A percentile compares a stretch with the other conserved stretches of the same genome.
Conservation (phyloP, 352 stramenopile genomes). For the Elongisporangium prolatum region DNA sequence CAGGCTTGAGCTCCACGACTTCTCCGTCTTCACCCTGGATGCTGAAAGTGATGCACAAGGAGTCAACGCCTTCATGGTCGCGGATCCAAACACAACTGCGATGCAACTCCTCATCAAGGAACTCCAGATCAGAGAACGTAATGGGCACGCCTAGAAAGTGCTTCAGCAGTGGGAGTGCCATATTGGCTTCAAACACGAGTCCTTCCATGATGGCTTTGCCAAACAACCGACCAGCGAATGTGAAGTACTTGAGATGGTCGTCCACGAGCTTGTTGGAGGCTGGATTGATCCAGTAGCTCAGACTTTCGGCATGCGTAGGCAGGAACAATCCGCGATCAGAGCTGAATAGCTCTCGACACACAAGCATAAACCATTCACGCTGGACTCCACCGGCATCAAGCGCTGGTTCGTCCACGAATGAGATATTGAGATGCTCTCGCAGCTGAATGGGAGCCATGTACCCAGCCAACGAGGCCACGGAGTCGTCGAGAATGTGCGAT, state of each 20-base stretch:
- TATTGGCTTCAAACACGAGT: slow-evolving; percentile 95
- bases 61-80: slow-evolving; percentile 66
- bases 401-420: slow-evolving; percentile 62
- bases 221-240: slow-evolving; percentile 92
- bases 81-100: slow-evolving; percentile 70
- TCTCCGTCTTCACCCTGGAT: slow-evolving; percentile 62
- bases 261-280: slow-evolving; percentile 38
- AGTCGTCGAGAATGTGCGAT: slow-evolving; percentile 57
- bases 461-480: slow-evolving; percentile 43
- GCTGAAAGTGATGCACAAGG: slow-evolving; percentile 73
- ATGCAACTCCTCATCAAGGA: slow-evolving; percentile 77
- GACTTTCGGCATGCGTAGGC: slow-evolving; percentile 69
- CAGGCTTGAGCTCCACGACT: slow-evolving; percentile 89
- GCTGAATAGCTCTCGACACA: slow-evolving; percentile 76
- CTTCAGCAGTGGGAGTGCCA: slow-evolving; percentile 88
- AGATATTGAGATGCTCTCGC: slow-evolving; percentile 69
- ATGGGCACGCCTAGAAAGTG: slow-evolving; percentile 81
- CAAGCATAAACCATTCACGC: slow-evolving; percentile 77
- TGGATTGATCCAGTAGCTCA: slow-evolving; percentile 83
- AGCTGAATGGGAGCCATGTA: slow-evolving; percentile 23
- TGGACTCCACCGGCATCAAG: slow-evolving; percentile 74
- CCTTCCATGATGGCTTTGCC: slow-evolving; percentile 97
- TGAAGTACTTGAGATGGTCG: slow-evolving; percentile 92
- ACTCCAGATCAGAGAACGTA: slow-evolving; percentile 83
- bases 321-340: slow-evolving; percentile 60